Percentiles rank a stretch among this genome's conserved stretches.
phyloP scores from a whole-genome alignment of 192 early-diverging fungal genomes.

The Oehlia diaphana region DNA sequence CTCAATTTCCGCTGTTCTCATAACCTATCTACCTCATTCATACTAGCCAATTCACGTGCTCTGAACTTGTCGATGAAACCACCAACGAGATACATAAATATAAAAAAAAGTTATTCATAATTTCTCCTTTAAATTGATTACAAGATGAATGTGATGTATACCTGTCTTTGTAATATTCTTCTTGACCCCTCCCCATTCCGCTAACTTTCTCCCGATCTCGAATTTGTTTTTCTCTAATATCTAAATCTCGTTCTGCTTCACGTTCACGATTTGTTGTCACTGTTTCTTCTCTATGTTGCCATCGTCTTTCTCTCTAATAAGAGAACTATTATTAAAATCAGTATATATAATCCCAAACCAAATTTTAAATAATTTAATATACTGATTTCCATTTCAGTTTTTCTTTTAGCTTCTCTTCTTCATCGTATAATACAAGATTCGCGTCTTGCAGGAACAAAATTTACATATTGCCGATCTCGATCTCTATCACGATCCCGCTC shows the following conservation, averaged over 20 bases:
- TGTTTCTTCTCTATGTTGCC: conserved; percentile 60
- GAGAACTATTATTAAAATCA: background rate
- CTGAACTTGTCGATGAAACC: conserved; percentile 62
- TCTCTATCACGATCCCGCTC: conserved; percentile 37
- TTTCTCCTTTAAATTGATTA: no score
- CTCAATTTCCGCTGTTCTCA: conserved; percentile 48
- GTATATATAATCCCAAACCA: background rate
- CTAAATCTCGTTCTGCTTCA: conserved; percentile 48
- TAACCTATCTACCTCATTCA: conserved; percentile 66
- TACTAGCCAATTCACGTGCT: conserved; percentile 62
- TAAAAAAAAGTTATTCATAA: no score
- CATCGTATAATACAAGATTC: conserved; percentile 32
- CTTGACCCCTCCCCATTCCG: conserved; percentile 59
- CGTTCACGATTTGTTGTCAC: conserved; percentile 45
- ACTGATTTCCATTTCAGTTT: conserved; percentile 49
- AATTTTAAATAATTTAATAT: background rate
- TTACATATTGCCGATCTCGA: conserved; percentile 31
- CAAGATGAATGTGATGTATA: conserved; percentile 31
- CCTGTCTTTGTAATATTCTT: conserved; percentile 82
- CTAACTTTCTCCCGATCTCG: conserved; percentile 46
- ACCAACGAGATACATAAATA: conserved; percentile 59
- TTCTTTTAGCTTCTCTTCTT: conserved; percentile 46
- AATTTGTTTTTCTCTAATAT: conserved; percentile 39
- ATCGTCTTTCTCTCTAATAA: conserved; percentile 61
- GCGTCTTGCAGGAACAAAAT: conserved; percentile 44